Evolutionary conservation across 345 rosid species (phyloP).

Genomic region (rapeseed (Brassica napus)): Da-Ae NC_063450.1:48476501-48477000

Average conservation of each 20-base stretch:
- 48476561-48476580: not conserved
- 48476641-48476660: not conserved
- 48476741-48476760: not conserved
- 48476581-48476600: not conserved
- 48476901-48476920: not conserved
- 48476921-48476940: not conserved
- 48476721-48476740: not conserved
- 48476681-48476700: not conserved
- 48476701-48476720: not conserved
- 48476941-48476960: not conserved
- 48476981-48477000: not conserved
- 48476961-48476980: not conserved
- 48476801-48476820: not conserved
- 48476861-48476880: not conserved
- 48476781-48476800: not conserved
- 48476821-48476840: not conserved
- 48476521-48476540: not conserved
- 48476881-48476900: not conserved
- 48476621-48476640: not conserved
- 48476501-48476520: not conserved
- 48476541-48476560: not conserved
- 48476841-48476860: not conserved
- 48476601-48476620: not conserved
- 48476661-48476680: not conserved
- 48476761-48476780: not conserved